phyloP scores from a whole-genome alignment of 148 eudicot species.

The Rhododendron henanense region DNA sequence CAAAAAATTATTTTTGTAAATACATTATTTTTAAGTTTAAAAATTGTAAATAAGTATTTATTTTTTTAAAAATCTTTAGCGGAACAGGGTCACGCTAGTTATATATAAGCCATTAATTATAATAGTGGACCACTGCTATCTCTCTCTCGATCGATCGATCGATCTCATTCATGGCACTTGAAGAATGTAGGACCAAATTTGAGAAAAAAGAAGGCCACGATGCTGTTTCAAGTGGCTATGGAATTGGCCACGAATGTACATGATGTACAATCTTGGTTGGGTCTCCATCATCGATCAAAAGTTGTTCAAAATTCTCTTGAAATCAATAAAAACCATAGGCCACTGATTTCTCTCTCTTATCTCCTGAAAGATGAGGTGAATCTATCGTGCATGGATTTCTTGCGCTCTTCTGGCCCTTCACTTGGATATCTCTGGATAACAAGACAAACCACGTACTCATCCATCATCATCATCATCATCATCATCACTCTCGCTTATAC shows the following conservation, averaged over 20 bases:
- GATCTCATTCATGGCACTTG: background rate
- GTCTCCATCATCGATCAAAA: too few relatives aligned
- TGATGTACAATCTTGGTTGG: too few relatives aligned
- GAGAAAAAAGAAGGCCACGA: background rate
- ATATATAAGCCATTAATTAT: background rate
- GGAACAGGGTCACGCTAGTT: too few relatives aligned
- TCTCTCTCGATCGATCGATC: background rate
- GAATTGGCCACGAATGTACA: slow-evolving; percentile 14
- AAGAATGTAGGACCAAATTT: slow-evolving; percentile 5
- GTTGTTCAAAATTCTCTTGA: too few relatives aligned
- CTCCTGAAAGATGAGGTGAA: slow-evolving; percentile 60
- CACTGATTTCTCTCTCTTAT: slow-evolving; percentile 27
- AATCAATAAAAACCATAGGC: too few relatives aligned
- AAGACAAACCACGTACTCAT: background rate
- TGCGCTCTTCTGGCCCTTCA: slow-evolving; percentile 77
- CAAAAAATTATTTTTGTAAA: too few relatives aligned
- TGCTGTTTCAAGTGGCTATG: slow-evolving; percentile 7
- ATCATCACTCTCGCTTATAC: too few relatives aligned
- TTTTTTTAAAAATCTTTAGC: too few relatives aligned
- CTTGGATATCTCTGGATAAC: slow-evolving; percentile 76
- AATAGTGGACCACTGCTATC: background rate
- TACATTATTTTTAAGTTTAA: too few relatives aligned
- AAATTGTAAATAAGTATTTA: too few relatives aligned
- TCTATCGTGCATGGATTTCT: slow-evolving; percentile 62
- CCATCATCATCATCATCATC: too few relatives aligned